These are phyloP conservation scores for Komagataella pseudopastoris DNA, from an alignment of 805 yeast species.

Conservation along the genomic window DNA sequence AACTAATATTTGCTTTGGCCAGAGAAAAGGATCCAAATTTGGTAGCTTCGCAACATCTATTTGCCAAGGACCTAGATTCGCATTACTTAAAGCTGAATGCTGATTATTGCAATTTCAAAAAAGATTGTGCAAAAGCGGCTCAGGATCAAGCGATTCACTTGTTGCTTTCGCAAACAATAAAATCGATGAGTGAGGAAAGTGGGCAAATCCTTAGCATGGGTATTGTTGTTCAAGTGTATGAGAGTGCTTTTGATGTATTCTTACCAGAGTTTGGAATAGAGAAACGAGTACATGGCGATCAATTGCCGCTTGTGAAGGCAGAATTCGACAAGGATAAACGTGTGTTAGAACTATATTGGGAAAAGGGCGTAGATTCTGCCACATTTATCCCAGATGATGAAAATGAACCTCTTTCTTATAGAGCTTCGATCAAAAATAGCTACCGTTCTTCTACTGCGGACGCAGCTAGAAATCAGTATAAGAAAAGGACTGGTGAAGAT, in stretches of 20 bases:
- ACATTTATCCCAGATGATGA: conserved; percentile 89
- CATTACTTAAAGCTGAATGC: conserved; percentile 53
- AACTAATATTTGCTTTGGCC: conserved; percentile 54
- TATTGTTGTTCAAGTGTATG: conserved; percentile 83
- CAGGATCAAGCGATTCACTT: conserved; percentile 93
- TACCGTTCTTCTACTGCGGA: conserved; percentile 57
- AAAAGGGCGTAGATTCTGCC: conserved; percentile 82
- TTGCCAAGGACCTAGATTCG: conserved; percentile 45
- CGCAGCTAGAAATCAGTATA: conserved; percentile 49
- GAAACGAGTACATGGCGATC: conserved; percentile 95
- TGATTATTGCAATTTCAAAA: conserved; percentile 90
- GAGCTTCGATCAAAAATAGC: conserved; percentile 68
- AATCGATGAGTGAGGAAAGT: conserved; percentile 53
- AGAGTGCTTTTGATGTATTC: conserved; percentile 88
- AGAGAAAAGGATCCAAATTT: conserved; percentile 19
- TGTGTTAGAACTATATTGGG: conserved; percentile 81
- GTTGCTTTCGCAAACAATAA: conserved; percentile 69
- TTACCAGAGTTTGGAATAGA: conserved; percentile 91
- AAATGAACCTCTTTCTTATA: conserved; percentile 58
- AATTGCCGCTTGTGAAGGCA: conserved; percentile 82
- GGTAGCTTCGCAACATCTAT: conserved; percentile 1
- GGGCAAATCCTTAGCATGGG: conserved; percentile 83
- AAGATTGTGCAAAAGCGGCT: conserved; percentile 85
- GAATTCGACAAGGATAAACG: conserved; percentile 68
- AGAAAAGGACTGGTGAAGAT: conserved; percentile 13